Evolutionary conservation across 305 asterid species (phyloP).

Genomic region (Fraxinus dipetala): DNA sequence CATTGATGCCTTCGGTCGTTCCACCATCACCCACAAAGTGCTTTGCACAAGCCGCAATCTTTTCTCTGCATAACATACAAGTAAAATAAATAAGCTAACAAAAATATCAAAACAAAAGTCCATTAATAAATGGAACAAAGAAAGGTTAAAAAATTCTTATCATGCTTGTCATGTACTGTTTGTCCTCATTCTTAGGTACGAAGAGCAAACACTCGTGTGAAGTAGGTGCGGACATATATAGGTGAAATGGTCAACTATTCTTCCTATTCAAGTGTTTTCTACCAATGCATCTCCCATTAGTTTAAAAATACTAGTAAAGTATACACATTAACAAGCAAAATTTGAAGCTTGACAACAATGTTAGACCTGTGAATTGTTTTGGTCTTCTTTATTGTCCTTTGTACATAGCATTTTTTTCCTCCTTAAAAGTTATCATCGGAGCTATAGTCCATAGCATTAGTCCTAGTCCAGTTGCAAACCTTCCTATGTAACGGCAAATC

Average conservation of each 20-base stretch:
- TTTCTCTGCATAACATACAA: conserved; percentile 28
- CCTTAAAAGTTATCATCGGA: background rate
- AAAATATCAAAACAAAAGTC: background rate
- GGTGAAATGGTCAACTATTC: background rate
- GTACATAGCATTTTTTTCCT: background rate
- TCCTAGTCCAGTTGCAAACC: background rate
- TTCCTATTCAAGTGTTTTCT: background rate
- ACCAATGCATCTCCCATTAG: background rate
- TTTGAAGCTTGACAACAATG: background rate
- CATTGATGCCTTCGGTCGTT: conserved; percentile 64
- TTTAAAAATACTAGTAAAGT: background rate
- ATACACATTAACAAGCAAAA: background rate
- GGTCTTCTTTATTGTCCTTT: background rate
- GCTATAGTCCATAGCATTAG: background rate
- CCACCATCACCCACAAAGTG: conserved; percentile 80
- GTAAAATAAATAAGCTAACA: background rate
- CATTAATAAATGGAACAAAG: background rate
- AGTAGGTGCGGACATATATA: background rate
- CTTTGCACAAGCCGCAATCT: conserved; percentile 60
- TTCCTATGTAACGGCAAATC: background rate
- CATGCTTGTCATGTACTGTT: background rate
- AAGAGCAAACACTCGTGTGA: background rate
- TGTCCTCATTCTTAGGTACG: background rate
- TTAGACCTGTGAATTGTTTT: background rate
- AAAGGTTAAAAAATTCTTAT: background rate